phyloP scores from a whole-genome alignment of 345 rosid genomes.

The Psidium guajava region DNA sequence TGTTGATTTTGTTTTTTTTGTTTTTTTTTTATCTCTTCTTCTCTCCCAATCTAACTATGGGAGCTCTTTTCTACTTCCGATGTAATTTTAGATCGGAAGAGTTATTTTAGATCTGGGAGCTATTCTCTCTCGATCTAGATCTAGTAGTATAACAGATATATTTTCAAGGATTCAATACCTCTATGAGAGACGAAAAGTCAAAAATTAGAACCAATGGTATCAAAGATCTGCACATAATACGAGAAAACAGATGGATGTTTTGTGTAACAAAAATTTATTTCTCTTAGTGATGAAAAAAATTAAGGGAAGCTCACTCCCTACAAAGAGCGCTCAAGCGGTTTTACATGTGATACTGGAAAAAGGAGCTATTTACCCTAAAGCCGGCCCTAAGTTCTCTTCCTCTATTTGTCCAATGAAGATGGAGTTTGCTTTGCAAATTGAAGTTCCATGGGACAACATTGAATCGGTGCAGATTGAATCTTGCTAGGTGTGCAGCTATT shows the following conservation, averaged over 20 bases:
- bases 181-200: not conserved
- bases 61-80: not conserved
- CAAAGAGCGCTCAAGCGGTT: not conserved
- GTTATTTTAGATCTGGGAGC: not conserved
- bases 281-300: not conserved
- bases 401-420: not conserved
- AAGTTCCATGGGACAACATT: not conserved
- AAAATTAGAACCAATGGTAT: not conserved
- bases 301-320: not conserved
- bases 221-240: not conserved
- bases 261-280: not conserved
- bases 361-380: not conserved
- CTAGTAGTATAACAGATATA: not conserved
- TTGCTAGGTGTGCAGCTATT: constrained; percentile 5
- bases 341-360: not conserved
- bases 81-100: not conserved
- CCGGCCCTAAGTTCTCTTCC: not conserved
- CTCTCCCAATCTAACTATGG: not conserved
- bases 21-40: not conserved
- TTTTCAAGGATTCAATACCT: not conserved
- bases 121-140: not conserved
- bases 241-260: not conserved
- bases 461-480: not conserved
- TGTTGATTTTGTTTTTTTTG: too few relatives aligned
- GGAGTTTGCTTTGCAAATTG: not conserved